phyloP scores from a whole-genome alignment of 2,329 filamentous ascomycete species.

The Monilinia aucupariae region DNA sequence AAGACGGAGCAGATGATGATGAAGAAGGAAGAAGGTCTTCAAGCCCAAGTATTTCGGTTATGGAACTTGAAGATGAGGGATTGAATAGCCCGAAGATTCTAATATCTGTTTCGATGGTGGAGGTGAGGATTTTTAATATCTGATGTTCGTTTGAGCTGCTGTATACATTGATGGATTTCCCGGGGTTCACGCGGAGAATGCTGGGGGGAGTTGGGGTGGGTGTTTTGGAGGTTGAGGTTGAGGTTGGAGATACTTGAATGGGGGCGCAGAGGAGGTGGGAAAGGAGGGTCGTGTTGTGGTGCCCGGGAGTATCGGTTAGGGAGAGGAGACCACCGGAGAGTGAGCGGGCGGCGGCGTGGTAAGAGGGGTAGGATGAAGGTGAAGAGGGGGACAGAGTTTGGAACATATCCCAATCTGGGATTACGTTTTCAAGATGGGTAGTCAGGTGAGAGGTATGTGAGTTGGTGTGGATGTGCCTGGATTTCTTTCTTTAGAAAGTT shows the following conservation, averaged over 20 bases:
- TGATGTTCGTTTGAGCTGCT: slow-evolving; percentile 10
- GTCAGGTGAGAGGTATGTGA: slow-evolving; percentile 19
- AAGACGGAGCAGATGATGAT: not conserved
- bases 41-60: not conserved
- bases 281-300: slow-evolving; percentile 14
- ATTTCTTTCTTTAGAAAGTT: not conserved
- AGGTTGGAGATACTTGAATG: no score
- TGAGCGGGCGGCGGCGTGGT: slow-evolving; percentile 18
- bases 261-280: not conserved
- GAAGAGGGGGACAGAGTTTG: slow-evolving; percentile 12
- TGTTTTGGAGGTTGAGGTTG: not conserved
- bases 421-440: slow-evolving; percentile 18
- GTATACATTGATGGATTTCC: slow-evolving; percentile 18
- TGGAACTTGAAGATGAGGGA: not conserved
- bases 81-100: slow-evolving; percentile 18
- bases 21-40: not conserved
- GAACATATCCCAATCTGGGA: slow-evolving; percentile 20
- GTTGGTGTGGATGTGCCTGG: slow-evolving; percentile 21
- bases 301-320: slow-evolving; percentile 19
- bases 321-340: slow-evolving; percentile 21
- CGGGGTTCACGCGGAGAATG: slow-evolving; percentile 12
- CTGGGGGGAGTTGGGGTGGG: not conserved
- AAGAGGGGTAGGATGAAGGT: slow-evolving; percentile 14
- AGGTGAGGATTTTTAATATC: slow-evolving; percentile 15
- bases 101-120: slow-evolving; percentile 7